Percentiles rank a stretch among this genome's conserved stretches.
phyloP scores from a whole-genome alignment of 345 rosid species.

The Salix dunnii region DNA sequence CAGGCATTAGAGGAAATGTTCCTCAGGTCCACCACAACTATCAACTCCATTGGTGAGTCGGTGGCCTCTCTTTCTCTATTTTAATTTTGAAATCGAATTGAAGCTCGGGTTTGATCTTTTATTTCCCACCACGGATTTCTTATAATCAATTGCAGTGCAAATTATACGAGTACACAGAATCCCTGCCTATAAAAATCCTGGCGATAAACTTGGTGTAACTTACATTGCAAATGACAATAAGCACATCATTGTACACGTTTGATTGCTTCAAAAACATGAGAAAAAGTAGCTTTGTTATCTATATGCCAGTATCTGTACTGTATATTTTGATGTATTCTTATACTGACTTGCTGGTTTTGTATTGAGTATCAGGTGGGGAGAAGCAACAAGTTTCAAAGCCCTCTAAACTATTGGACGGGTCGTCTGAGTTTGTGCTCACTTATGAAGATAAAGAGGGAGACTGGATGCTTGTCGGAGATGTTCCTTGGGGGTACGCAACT shows the following conservation, averaged over 20 bases:
- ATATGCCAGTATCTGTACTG: neutral
- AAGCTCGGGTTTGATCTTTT: neutral
- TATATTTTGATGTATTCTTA: neutral
- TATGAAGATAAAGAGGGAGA: slow-evolving; percentile 65
- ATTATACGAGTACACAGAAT: neutral
- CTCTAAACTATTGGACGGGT: slow-evolving; percentile 27
- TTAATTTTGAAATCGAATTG: neutral
- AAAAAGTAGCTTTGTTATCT: neutral
- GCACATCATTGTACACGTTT: neutral
- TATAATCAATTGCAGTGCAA: neutral
- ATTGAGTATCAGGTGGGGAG: slow-evolving; percentile 24
- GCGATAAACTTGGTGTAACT: neutral
- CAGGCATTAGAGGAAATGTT: slow-evolving; percentile 29
- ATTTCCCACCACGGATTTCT: neutral
- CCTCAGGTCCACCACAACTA: slow-evolving; percentile 12
- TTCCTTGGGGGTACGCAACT: slow-evolving; percentile 54
- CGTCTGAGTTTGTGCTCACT: slow-evolving; percentile 38
- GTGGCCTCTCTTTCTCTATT: neutral
- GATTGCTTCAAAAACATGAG: neutral
- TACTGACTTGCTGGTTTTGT: neutral
- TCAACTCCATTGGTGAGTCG: slow-evolving; percentile 10
- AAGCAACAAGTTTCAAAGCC: slow-evolving; percentile 31
- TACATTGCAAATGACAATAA: neutral
- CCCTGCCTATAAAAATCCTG: neutral
- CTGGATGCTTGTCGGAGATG: slow-evolving; percentile 71